phyloP scores from a whole-genome alignment of 495 filamentous ascomycete genomes.

The Pseudevernia furfuracea region DNA sequence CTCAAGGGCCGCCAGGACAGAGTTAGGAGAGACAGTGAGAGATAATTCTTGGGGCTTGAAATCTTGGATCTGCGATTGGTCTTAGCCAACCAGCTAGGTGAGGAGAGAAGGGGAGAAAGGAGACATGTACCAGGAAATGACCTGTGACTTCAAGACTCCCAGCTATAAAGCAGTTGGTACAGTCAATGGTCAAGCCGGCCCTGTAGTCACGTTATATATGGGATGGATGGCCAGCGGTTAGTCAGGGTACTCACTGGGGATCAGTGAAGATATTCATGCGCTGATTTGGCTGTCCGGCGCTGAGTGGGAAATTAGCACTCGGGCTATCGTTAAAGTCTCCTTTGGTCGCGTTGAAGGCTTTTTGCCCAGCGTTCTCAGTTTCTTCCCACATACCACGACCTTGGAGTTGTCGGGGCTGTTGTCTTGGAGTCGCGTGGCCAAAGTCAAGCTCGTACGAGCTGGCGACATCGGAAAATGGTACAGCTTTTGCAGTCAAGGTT shows the following conservation, averaged over 20 bases:
- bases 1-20: slow-evolving; percentile 28
- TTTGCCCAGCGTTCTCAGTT: slow-evolving; percentile 5
- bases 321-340: slow-evolving; percentile 19
- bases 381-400: slow-evolving; percentile 15
- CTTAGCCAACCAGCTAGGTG: too few species aligned
- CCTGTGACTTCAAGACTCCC: slow-evolving; percentile 30
- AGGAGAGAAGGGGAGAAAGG: slow-evolving; percentile 18
- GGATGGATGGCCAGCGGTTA: too few species aligned
- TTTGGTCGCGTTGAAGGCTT: slow-evolving; percentile 12
- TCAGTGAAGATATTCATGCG: slow-evolving; percentile 25
- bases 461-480: slow-evolving; percentile 30
- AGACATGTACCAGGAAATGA: slow-evolving; percentile 18
- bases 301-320: slow-evolving; percentile 21
- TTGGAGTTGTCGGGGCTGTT: slow-evolving; percentile 3
- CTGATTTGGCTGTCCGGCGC: slow-evolving; percentile 18
- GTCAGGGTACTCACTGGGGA: slow-evolving; percentile 5
- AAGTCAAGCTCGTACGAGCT: slow-evolving; percentile 33
- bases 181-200: slow-evolving; percentile 27
- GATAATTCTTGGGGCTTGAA: slow-evolving; percentile 27
- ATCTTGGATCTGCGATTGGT: slow-evolving; percentile 27
- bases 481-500: slow-evolving; percentile 23
- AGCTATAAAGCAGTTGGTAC: slow-evolving; percentile 30
- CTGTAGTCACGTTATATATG: not conserved
- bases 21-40: slow-evolving; percentile 25
- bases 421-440: slow-evolving; percentile 25